Evolutionary conservation across 108 stramenopile species (phyloP), one percentile per base, ranked within the genome.

Genomic region (Skeletonema grethae): DNA sequence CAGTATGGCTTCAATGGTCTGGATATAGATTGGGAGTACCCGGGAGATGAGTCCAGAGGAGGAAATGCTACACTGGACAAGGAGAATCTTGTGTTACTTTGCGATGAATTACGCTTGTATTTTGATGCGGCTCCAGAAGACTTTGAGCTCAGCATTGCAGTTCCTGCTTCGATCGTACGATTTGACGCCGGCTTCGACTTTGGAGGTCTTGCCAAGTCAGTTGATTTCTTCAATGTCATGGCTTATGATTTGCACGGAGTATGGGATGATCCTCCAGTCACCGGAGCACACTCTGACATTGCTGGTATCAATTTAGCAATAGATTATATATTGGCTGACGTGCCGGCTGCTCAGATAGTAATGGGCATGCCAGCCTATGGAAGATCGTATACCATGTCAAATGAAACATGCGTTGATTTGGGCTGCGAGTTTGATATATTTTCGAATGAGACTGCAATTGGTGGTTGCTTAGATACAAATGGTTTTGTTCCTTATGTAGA

Each of bases 141-240:
- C 45, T 78, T 74, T 67, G 77, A 78, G 25, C 31, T 82, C 12
- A 82, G 72, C 57, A 57, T 82, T 22, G 82, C 82, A 7, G 64
- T 78, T 22, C 82, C 82, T 9, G 82, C 57, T 1, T 67, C 71
- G 2, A 61, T 69, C 28, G 16, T 30, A 32, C 57, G 67, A 48
- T 69, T 50, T 24, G 61, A 73, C 46, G 55, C 20, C 34, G 82
- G 82, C 7, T 82, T 78, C 63, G 82, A 82, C 43, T 74, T 82
- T 3, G 39, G 41, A 6, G 67, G 67, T 45, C 39, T 82, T 16
- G 57, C 71, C 15, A 67, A 77, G 29, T 62, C 60, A 5, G 62
- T 82, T n/a, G 70, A 82, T 30, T 82, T 79, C 38, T 78, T 82
- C 59, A 61, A 77, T 48, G 73, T 82, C 25, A 82, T 82, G 82